Base-by-base conservation (phyloP, 2,329 filamentous ascomycete species). In the Aspergillus aculeatus region DNA sequence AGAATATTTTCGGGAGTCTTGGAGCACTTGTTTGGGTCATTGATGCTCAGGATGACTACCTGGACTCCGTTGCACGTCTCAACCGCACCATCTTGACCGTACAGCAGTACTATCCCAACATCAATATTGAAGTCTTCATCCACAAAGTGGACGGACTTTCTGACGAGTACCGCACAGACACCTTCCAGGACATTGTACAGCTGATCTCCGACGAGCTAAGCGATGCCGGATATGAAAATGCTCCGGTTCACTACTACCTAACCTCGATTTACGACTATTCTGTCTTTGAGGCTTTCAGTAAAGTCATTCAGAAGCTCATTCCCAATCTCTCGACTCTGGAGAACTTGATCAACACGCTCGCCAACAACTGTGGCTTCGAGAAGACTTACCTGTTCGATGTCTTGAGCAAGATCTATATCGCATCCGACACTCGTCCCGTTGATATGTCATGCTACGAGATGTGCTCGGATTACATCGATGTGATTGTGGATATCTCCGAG, bases 351-450 rank as follows among this genome's bases (percentile, higher is more conserved):
- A 97, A 96, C 70, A 95, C 94, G 66, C 85, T 99, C 47, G 96
- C 92, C 78, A 91, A 90, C 62, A 95, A 92, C 14, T 98, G 93
- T 73, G 90, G 91, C 51, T 97, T 99, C 73, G 93, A 98, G 74
- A 99, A 99, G 78, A 94, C 93, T 3, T 99, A 99, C 75, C 86
- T 99, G 6, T 99, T 99, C 73, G 96, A 99, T 73, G 93, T 98
- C 9, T 85, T 96, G 68, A 96, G 91, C 78, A 99, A 99, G 80
- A 96, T 99, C 63, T 99, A 99, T 79, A 96, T 99, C 68, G 95
- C 95, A 0, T 97, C 94, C 5, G 95, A 99, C 75, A 95, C 89
- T 31, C 89, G 91, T 44, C 94, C 94, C 0, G 91, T 94, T 32
- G 94, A 98, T 71, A 95, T 97, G 83, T 90, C 91, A 47, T 94